Evolutionary conservation across 805 yeast genomes (phyloP).

Genomic region (Nakazawaea laoshanensis): DNA sequence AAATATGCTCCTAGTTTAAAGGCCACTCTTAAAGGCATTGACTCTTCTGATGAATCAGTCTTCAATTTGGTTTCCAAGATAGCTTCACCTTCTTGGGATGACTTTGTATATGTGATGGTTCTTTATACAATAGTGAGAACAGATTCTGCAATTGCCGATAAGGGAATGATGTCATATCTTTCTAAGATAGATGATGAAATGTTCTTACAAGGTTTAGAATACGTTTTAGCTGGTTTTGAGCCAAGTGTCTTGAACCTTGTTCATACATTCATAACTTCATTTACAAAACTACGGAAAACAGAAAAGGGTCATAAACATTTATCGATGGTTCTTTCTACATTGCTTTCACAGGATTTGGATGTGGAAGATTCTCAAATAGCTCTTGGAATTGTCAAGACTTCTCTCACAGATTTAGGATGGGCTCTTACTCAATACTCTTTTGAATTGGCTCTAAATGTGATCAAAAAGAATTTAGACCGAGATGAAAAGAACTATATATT

Average conservation of each 20-base stretch:
- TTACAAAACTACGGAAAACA: neutral
- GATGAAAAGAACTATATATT: slow-evolving; percentile 24
- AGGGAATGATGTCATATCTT: slow-evolving; percentile 8
- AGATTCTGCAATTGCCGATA: slow-evolving; percentile 10
- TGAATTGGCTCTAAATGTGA: slow-evolving; percentile 42
- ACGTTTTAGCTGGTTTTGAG: slow-evolving; percentile 15
- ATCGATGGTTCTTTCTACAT: slow-evolving; percentile 1
- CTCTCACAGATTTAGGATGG: slow-evolving; percentile 46
- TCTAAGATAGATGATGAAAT: slow-evolving; percentile 8
- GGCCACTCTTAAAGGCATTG: slow-evolving; percentile 9
- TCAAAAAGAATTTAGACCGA: slow-evolving; percentile 18
- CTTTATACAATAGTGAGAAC: slow-evolving; percentile 25
- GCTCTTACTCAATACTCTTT: slow-evolving; percentile 55
- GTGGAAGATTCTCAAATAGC: neutral
- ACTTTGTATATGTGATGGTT: slow-evolving; percentile 19
- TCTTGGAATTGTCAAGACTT: slow-evolving; percentile 27
- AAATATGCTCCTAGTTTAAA: too few species aligned
- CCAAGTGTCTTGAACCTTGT: neutral
- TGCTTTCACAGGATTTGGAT: neutral
- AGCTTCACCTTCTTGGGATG: neutral
- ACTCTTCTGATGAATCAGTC: neutral
- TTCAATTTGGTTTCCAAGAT: slow-evolving; percentile 5
- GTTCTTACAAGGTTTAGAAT: slow-evolving; percentile 13
- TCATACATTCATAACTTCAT: neutral
- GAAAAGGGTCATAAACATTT: slow-evolving; percentile 1